phyloP scores from a whole-genome alignment of 768 basidiomycete genomes.

The Hericium erinaceus region DNA sequence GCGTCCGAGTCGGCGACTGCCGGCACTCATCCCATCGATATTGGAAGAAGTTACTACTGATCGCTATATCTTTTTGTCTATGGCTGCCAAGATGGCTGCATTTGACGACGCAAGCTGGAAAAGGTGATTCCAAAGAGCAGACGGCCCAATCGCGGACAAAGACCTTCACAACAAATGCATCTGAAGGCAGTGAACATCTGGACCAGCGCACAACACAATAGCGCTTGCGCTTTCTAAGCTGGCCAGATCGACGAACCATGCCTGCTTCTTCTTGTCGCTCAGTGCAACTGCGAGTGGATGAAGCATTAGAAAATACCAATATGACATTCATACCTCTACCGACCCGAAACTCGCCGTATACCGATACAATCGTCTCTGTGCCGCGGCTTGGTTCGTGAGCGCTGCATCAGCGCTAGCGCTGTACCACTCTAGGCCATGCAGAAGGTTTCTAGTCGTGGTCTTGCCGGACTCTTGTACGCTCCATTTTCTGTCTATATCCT shows the following conservation, averaged over 20 bases:
- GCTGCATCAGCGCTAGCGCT: no score
- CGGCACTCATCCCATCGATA: no score
- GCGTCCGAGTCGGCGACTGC: no score
- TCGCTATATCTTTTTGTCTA: no score
- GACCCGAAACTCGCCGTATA: conserved; percentile 46
- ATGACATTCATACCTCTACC: not conserved
- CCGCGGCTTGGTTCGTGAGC: conserved; percentile 66
- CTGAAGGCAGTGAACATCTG: no score
- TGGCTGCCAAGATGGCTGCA: no score
- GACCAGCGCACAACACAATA: no score
- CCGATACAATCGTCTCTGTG: conserved; percentile 39
- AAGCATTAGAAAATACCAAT: conserved; percentile 31
- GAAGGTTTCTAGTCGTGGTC: conserved; percentile 38
- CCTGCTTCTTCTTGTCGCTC: conserved; percentile 67
- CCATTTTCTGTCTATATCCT: conserved; percentile 45
- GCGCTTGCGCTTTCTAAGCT: conserved; percentile 37
- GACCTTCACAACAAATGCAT: no score
- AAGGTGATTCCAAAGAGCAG: no score
- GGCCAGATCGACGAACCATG: conserved; percentile 80
- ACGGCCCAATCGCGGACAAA: no score
- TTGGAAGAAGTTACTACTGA: no score
- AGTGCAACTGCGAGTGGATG: conserved; percentile 73
- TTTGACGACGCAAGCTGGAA: no score
- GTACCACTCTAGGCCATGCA: conserved; percentile 50
- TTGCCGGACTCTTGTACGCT: conserved; percentile 47